Evolutionary conservation across 148 eudicot genomes (phyloP), one percentile per base, ranked within the genome.

Genomic region (Spergularia marina): DNA sequence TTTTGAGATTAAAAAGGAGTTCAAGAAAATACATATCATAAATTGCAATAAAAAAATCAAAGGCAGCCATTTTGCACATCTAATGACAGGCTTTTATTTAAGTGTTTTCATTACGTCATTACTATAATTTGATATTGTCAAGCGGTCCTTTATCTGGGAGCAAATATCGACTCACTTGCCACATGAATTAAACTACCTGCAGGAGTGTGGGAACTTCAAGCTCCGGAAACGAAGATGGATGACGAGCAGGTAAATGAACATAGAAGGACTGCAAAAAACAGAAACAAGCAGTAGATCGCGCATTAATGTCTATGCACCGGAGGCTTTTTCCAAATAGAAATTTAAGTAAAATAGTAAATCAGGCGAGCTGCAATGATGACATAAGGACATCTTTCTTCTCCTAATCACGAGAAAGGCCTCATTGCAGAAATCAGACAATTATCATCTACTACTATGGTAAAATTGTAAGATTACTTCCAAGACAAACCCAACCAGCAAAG

Each of bases 161-260:
- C 44, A 23, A 53, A 53, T 68, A 51, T 49, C 40, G 23, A 53
- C 18, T 18, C 73, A 70, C 13, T 59, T 59, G 64, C 21, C 64
- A 59, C 36, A 59, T 21, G 44, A 65, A 30, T 30, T 0, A 30
- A 72, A 41, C 57, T 72, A 95, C 97, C 97, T 95, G 99, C 69
- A 92, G 76, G 72, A 92, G 94, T 55, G 97, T 95, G 39, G 99
- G 99, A 65, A 95, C 84, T 86, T 95, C 99, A 77, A 95, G 78
- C 81, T 95, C 99, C 18, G 92, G 96, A 64, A 86, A 95, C 44
- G 96, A 86, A 83, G 96, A 91, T 25, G 97, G 97, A 83, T 90
- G 92, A 76, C 86, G 91, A 74, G 94, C 88, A 18, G 97, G 94
- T 83, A 95, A 80, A 77, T 95, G 99, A 64, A 92, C 91, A 82